Conservation (phyloP, 495 filamentous ascomycete species). For the Sporormia fimetaria region DNA sequence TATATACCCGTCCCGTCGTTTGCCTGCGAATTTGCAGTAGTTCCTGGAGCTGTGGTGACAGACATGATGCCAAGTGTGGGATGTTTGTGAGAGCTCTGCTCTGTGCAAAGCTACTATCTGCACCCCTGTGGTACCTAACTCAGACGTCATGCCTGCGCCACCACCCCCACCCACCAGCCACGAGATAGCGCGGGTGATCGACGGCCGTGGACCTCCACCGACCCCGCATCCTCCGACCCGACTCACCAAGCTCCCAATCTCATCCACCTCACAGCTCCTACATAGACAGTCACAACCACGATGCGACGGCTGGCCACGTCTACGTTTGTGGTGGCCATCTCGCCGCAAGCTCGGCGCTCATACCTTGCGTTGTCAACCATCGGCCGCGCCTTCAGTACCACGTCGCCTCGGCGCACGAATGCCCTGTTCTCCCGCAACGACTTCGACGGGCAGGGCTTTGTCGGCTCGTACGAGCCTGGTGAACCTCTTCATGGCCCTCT, state of each 20-base stretch:
- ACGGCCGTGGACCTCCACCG: no score
- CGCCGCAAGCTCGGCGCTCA: conserved; percentile 31
- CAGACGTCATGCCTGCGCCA: no score
- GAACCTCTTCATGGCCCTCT: conserved; percentile 37
- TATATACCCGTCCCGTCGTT: conserved; percentile 44
- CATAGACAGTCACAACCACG: not conserved
- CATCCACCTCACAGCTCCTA: no score
- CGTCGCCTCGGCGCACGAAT: conserved; percentile 1
- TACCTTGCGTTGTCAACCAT: conserved; percentile 36
- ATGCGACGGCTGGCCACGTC: conserved; percentile 4
- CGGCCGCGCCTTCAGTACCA: conserved; percentile 15
- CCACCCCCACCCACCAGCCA: no score
- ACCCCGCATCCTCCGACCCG: no score
- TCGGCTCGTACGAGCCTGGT: conserved; percentile 63
- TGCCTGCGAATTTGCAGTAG: conserved; percentile 26
- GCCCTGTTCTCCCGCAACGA: conserved; percentile 51
- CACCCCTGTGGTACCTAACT: no score
- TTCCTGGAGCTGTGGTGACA: no score
- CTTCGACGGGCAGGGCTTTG: conserved; percentile 55
- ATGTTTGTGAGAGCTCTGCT: no score
- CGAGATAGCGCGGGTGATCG: no score
- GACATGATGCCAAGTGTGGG: no score
- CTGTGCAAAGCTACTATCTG: no score
- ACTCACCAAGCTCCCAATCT: no score
- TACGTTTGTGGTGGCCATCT: conserved; percentile 12